phyloP scores from a whole-genome alignment of 345 rosid genomes.

The Eucalyptus pauciflora region DNA sequence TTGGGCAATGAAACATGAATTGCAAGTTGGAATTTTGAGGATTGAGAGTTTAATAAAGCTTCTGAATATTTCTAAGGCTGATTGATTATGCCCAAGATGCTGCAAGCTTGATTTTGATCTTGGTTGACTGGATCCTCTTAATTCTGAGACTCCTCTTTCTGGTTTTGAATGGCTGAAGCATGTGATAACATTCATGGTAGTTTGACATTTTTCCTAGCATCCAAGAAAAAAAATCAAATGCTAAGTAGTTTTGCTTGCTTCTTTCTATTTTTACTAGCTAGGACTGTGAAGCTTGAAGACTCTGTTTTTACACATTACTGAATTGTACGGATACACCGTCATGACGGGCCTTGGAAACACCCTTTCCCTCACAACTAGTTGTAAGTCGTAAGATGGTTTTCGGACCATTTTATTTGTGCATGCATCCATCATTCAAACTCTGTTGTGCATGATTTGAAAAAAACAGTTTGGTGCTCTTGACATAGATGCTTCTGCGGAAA shows the following conservation, averaged over 20 bases:
- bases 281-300: not conserved
- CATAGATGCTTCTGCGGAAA: not conserved
- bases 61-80: not conserved
- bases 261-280: not conserved
- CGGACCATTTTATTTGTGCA: not conserved
- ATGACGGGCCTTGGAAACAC: not conserved
- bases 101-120: not conserved
- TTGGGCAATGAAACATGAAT: not conserved
- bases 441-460: not conserved
- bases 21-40: not conserved
- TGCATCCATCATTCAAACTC: not conserved
- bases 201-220: not conserved
- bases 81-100: not conserved
- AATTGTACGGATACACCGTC: not conserved
- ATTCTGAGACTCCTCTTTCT: not conserved
- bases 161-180: not conserved
- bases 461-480: not conserved
- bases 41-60: not conserved
- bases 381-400: not conserved
- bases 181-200: not conserved
- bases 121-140: not conserved
- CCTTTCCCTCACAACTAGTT: not conserved
- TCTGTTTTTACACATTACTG: not conserved
- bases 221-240: not conserved
- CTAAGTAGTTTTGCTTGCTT: not conserved